phyloP scores from a whole-genome alignment of 371 early-diverging fungal genomes.

The Saksenaea vasiformis region DNA sequence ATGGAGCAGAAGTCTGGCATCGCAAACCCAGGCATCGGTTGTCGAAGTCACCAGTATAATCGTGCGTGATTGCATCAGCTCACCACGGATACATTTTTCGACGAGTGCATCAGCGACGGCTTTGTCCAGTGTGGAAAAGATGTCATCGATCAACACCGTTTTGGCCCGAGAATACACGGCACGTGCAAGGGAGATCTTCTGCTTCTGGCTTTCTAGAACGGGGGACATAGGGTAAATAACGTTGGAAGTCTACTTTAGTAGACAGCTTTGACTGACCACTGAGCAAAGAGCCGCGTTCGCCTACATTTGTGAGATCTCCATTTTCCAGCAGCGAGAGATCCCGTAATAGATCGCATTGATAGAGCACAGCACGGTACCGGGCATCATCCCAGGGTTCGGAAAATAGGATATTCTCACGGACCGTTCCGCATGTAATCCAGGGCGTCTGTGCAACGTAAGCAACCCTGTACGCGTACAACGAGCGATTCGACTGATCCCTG shows the following conservation, averaged over 20 bases:
- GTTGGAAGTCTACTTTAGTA: neutral
- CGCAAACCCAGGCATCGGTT: constrained; percentile 67
- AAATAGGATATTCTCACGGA: constrained; percentile 86
- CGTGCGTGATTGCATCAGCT: constrained; percentile 73
- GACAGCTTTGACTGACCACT: constrained; percentile 55
- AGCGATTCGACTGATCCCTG: constrained; percentile 14
- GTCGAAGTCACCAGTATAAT: constrained; percentile 79
- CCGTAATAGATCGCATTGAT: constrained; percentile 65
- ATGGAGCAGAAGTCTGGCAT: constrained; percentile 62
- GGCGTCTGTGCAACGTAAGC: constrained; percentile 78
- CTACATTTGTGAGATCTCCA: constrained; percentile 87
- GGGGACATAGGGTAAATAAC: constrained; percentile 28
- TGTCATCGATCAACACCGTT: constrained; percentile 71
- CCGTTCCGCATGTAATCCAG: constrained; percentile 79
- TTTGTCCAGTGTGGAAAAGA: constrained; percentile 60
- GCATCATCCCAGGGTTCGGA: constrained; percentile 67
- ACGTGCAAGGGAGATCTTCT: constrained; percentile 74
- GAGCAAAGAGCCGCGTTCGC: constrained; percentile 40
- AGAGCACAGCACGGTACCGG: constrained; percentile 67
- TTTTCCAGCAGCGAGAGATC: constrained; percentile 77
- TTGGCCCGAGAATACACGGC: constrained; percentile 72
- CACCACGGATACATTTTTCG: constrained; percentile 64
- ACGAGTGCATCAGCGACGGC: constrained; percentile 68
- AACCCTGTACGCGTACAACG: constrained; percentile 36
- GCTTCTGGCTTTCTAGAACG: constrained; percentile 69